These are phyloP conservation scores for Gossypium stocksii DNA, from an alignment of 345 rosid species.

Conservation along the genomic window DNA sequence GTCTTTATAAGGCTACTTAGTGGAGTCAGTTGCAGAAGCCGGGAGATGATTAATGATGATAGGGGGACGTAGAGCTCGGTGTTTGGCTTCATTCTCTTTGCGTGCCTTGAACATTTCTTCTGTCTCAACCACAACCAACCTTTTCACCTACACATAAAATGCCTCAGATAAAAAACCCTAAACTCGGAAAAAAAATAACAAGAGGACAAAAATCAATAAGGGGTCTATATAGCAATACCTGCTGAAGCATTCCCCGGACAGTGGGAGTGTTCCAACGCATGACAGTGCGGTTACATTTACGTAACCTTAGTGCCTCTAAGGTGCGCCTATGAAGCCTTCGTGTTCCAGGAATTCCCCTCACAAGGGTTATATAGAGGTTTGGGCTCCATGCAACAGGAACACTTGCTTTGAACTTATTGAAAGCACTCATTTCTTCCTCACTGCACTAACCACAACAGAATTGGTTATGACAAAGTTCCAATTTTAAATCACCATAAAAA, in stretches of 20 bases:
- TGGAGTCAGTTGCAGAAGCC: background rate
- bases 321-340: background rate
- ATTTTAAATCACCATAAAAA: background rate
- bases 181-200: background rate
- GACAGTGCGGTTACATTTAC: background rate
- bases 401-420: background rate
- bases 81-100: background rate
- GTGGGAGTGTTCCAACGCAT: background rate
- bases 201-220: background rate
- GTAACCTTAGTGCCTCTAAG: background rate
- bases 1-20: background rate
- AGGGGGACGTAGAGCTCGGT: background rate
- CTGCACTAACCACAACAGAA: background rate
- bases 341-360: background rate
- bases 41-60: background rate
- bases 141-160: background rate
- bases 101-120: background rate
- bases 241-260: background rate
- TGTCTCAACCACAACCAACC: background rate
- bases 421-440: background rate
- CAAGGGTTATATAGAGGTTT: background rate
- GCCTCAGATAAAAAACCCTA: background rate
- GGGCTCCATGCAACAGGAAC: background rate
- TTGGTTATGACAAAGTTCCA: background rate
- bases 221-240: background rate